These are phyloP conservation scores for Annulohypoxylon truncatum DNA, from an alignment of 2,329 filamentous ascomycete species.

Conservation along the genomic window DNA sequence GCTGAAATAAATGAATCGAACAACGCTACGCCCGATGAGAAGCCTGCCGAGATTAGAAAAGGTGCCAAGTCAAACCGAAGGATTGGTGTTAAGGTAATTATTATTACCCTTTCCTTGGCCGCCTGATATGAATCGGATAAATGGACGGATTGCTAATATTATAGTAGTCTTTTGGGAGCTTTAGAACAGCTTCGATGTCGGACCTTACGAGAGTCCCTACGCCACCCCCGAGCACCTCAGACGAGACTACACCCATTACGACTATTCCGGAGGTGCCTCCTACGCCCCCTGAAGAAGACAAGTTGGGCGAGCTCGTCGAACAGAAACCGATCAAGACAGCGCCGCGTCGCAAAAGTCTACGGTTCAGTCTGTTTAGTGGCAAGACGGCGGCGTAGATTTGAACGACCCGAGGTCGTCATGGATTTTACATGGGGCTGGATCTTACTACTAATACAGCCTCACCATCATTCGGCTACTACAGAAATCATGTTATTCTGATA, in stretches of 20 bases:
- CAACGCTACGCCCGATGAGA: constrained; percentile 50
- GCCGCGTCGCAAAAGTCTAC: constrained; percentile 47
- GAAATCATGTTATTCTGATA: neutral
- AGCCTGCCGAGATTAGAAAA: constrained; percentile 39
- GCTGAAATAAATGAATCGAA: constrained; percentile 72
- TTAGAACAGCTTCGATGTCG: constrained; percentile 46
- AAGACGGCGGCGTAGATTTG: constrained; percentile 22
- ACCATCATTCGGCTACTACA: neutral
- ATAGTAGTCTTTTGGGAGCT: constrained; percentile 49
- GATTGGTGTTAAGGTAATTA: constrained; percentile 46
- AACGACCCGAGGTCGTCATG: constrained; percentile 5
- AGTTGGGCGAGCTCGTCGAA: constrained; percentile 38
- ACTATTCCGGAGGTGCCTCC: constrained; percentile 48
- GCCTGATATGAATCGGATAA: neutral
- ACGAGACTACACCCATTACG: constrained; percentile 45
- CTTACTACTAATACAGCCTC: neutral
- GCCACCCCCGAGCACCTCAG: constrained; percentile 47
- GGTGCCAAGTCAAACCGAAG: constrained; percentile 44
- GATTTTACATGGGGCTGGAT: neutral
- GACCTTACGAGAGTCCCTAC: constrained; percentile 45
- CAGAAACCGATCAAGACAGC: constrained; percentile 42
- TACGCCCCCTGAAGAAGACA: constrained; percentile 47
- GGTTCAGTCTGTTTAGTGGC: constrained; percentile 47
- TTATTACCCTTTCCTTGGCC: constrained; percentile 19
- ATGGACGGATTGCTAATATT: constrained; percentile 35